Percentiles rank a stretch among this genome's conserved stretches.
Conservation (phyloP, 2,329 filamentous ascomycete genomes). For the Cladophialophora immunda region DNA sequence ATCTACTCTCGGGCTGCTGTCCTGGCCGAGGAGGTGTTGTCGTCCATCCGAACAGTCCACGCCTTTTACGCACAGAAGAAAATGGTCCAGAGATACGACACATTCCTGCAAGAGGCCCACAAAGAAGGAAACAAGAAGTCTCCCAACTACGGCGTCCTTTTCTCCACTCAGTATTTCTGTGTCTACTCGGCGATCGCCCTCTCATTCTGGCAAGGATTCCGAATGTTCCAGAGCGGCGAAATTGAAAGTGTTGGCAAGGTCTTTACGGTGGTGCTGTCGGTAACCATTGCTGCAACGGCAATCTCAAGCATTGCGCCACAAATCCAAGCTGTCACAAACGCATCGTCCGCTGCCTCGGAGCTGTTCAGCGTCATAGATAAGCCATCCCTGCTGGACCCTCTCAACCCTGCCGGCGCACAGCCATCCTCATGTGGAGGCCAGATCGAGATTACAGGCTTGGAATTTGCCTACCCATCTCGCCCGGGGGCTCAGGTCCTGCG, state of each 20-base stretch:
- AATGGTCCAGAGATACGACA: constrained; percentile 55
- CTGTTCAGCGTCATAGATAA: constrained; percentile 92
- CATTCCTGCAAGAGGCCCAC: constrained; percentile 53
- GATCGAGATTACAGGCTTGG: constrained; percentile 69
- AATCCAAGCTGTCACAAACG: constrained; percentile 53
- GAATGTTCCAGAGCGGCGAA: constrained; percentile 44
- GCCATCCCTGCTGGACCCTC: constrained; percentile 81
- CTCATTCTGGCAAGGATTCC: constrained; percentile 54
- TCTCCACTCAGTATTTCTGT: constrained; percentile 62
- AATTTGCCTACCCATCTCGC: constrained; percentile 73
- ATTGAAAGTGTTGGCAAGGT: constrained; percentile 42
- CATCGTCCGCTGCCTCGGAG: constrained; percentile 52
- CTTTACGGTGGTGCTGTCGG: constrained; percentile 42
- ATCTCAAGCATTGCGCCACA: constrained; percentile 47
- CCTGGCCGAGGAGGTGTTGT: constrained; percentile 61
- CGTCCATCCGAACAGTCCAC: constrained; percentile 59
- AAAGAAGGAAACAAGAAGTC: constrained; percentile 57
- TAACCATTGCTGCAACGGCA: constrained; percentile 34
- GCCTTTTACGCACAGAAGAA: constrained; percentile 59
- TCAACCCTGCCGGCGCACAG: constrained; percentile 72
- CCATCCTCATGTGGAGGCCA: constrained; percentile 52
- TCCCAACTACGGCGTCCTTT: constrained; percentile 53
- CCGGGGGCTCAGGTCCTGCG: constrained; percentile 48
- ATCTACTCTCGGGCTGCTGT: constrained; percentile 56
- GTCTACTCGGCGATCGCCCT: constrained; percentile 70